phyloP scores from a whole-genome alignment of 2,329 filamentous ascomycete genomes.

The Elsinoe fawcettii region DNA sequence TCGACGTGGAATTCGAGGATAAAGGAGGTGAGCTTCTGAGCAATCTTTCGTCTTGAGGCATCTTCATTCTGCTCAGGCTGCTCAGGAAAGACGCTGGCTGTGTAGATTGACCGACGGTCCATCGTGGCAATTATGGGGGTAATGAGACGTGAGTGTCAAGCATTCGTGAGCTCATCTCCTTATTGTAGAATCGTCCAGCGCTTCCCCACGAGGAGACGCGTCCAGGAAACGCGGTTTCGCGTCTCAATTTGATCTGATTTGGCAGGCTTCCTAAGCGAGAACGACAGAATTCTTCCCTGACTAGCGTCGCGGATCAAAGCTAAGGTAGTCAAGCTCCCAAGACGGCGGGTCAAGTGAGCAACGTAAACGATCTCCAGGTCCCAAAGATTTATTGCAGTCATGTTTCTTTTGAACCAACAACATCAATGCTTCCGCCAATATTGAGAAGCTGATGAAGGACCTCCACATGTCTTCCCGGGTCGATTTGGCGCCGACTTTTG shows the following conservation, averaged over 20 bases:
- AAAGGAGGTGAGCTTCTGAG: slow-evolving; percentile 78
- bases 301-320: background rate
- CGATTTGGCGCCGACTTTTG: slow-evolving; percentile 13
- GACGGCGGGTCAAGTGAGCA: slow-evolving; percentile 6
- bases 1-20: slow-evolving; percentile 90
- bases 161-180: background rate
- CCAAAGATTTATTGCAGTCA: background rate
- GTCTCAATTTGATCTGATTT: slow-evolving; percentile 9
- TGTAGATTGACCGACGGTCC: slow-evolving; percentile 84
- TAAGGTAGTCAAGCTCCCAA: background rate
- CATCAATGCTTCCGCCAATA: background rate
- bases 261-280: background rate
- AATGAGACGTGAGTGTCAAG: background rate
- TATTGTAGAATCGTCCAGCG: background rate
- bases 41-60: slow-evolving; percentile 48
- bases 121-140: slow-evolving; percentile 40
- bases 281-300: background rate
- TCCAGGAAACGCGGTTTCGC: background rate
- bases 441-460: slow-evolving; percentile 14
- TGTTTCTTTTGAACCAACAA: background rate
- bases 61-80: slow-evolving; percentile 26
- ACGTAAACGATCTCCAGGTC: slow-evolving; percentile 4
- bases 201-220: slow-evolving; percentile 4
- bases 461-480: slow-evolving; percentile 21
- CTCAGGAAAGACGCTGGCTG: slow-evolving; percentile 65